Evolutionary conservation across 768 basidiomycete genomes (phyloP), one percentile per base, ranked within the genome.

Genomic region (Rubroboletus satanas): DNA sequence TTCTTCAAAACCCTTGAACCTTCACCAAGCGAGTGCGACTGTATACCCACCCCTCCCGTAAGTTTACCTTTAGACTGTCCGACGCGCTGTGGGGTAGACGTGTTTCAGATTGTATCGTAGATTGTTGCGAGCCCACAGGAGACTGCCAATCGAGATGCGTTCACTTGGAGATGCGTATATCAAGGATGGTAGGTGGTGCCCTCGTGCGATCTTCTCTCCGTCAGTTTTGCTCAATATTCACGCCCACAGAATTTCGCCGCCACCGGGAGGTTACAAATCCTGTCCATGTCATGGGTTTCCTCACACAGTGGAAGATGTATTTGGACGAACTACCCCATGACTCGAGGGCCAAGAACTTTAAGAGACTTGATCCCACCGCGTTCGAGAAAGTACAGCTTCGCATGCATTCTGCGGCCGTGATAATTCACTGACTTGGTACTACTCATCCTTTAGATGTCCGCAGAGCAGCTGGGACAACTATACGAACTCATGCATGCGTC

Each of bases 301-400:
- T 98, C 9, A 87, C 88, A 4, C 91, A 98, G 65, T 99, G 96
- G 96, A 97, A 96, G 71, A 69, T 82, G 54, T 98, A 99, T 71
- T 78, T 98, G 52, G 92, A 96, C 62, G 72, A 82, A 56, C 68
- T 88, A 33, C 84, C 84, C 12, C 71, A 63, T 28, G 79, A 77
- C 14, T 66, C 73, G 6, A 51, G 50, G 9, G 73, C 67, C 3
- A 67, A 73, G 50, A 65, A 62, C 33, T 92, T 88, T 63, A 85
- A 81, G 69, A 86, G 73, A 56, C 72, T 94, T 36, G 89, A 93
- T 67, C 69, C 83, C 10, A 84, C 82, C 1, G 65, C 83, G 26
- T 82, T 90, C 59, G 90, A 93, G 68, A 90, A 90, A 82, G 91
- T 88, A 58, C 39, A 23, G 9, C 11, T 32, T 44, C 23, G 7